Conservation (phyloP, 768 basidiomycete species). For the Tubosaeta sp. region DNA sequence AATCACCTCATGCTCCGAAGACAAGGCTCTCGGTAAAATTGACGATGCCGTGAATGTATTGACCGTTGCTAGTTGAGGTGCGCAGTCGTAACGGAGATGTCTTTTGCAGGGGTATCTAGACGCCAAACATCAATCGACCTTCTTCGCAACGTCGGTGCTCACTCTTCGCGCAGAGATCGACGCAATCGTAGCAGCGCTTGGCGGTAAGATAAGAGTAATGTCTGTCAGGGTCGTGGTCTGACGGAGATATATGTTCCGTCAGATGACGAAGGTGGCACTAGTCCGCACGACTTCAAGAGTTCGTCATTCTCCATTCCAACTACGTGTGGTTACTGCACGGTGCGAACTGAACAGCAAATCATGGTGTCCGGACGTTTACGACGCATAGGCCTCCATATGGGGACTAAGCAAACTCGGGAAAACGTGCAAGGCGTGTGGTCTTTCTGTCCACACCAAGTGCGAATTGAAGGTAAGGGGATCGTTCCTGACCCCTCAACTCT, state of each 20-base stretch:
- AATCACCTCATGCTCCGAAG: slow-evolving; percentile 42
- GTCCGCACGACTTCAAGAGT: slow-evolving; percentile 78
- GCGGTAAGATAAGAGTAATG: slow-evolving; percentile 41
- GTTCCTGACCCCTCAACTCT: neutral
- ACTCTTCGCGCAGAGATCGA: slow-evolving; percentile 64
- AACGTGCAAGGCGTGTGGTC: slow-evolving; percentile 71
- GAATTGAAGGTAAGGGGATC: slow-evolving; percentile 64
- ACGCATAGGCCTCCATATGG: slow-evolving; percentile 72
- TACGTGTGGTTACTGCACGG: slow-evolving; percentile 79
- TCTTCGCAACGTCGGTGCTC: slow-evolving; percentile 51
- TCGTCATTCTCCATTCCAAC: slow-evolving; percentile 85
- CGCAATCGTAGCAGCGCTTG: slow-evolving; percentile 54
- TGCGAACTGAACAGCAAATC: slow-evolving; percentile 23
- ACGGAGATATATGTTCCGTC: slow-evolving; percentile 9
- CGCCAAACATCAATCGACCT: slow-evolving; percentile 52
- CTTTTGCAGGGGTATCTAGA: slow-evolving; percentile 56
- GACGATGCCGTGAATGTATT: slow-evolving; percentile 35
- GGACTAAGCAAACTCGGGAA: slow-evolving; percentile 85
- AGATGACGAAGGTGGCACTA: slow-evolving; percentile 73
- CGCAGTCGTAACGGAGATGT: slow-evolving; percentile 1
- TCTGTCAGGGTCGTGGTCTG: neutral
- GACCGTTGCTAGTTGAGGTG: neutral
- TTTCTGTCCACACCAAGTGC: slow-evolving; percentile 81
- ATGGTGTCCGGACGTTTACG: slow-evolving; percentile 3
- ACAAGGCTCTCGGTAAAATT: slow-evolving; percentile 49